Conservation (phyloP, 306 rosid species). For the Prunus padus region DNA sequence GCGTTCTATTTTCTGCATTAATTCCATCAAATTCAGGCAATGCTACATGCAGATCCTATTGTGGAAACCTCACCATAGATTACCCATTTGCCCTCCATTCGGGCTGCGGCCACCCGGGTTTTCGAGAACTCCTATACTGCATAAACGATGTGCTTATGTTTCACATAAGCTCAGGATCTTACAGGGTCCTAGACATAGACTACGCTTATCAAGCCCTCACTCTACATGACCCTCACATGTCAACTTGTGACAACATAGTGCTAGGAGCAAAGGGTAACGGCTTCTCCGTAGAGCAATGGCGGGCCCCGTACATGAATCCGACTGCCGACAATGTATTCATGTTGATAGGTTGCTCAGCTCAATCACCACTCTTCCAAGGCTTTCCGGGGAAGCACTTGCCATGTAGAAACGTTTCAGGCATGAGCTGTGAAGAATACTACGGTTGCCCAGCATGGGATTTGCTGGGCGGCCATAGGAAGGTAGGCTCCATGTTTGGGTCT, state of each 20-base stretch:
- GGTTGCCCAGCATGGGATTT: slow-evolving; percentile 83
- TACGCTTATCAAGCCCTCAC: slow-evolving; percentile 86
- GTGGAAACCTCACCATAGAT: slow-evolving; percentile 87
- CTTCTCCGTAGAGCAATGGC: slow-evolving; percentile 75
- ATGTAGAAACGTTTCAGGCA: slow-evolving; percentile 81
- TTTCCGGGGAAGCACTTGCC: slow-evolving; percentile 87
- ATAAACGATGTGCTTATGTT: slow-evolving; percentile 87
- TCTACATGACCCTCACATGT: slow-evolving; percentile 91
- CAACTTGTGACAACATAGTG: slow-evolving; percentile 67
- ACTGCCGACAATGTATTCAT: slow-evolving; percentile 78
- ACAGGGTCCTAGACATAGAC: slow-evolving; percentile 82
- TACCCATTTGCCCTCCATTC: slow-evolving; percentile 75
- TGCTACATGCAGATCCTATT: slow-evolving; percentile 65
- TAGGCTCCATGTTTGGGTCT: slow-evolving; percentile 51
- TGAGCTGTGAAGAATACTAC: slow-evolving; percentile 90
- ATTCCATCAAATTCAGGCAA: slow-evolving; percentile 16
- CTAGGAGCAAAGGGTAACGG: slow-evolving; percentile 77
- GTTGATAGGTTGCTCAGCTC: slow-evolving; percentile 87
- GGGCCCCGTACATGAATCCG: slow-evolving; percentile 72
- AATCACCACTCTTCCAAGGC: slow-evolving; percentile 87
- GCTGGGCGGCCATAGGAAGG: slow-evolving; percentile 64
- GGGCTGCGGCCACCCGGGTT: slow-evolving; percentile 98
- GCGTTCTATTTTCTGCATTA: slow-evolving; percentile 7
- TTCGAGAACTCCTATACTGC: slow-evolving; percentile 82
- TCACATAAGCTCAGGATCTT: slow-evolving; percentile 85